Base-by-base conservation (phyloP, 768 basidiomycete species). In the Russula foetens region DNA sequence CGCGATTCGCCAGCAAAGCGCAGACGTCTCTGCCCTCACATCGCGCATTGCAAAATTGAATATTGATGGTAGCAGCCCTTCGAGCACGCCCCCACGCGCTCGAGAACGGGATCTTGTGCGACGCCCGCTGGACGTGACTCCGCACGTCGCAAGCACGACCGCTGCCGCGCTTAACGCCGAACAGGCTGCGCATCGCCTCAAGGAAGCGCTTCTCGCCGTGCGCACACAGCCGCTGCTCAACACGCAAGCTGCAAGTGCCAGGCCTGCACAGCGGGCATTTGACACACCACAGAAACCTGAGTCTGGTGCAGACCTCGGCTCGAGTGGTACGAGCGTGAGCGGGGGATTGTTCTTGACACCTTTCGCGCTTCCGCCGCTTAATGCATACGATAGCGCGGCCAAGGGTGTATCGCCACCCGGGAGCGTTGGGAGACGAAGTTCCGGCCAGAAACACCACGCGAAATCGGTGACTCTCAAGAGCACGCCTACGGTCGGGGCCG, bases 91-190 rank as follows among this genome's bases (percentile, higher is more conserved):
- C 0, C 43, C 66, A 38, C 50, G 51, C 45, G 14, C 33, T 8
- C 56, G 54, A 29, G 56, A 56, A 43, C 56, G 59, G 50, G 62
- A 59, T 17, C 21, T 64, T 23, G 29, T 48, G 31, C 59, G 59
- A 44, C 65, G 63, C 19, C 52, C 62, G 12, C 19, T 44, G 19
- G 59, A 64, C 23, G 64, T 85, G 2, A 84, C 83, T 0, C 84
- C 85, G 0, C 78, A 84, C 64, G 82, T 90, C 41, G 90, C 89
- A 0, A 76, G 79, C 8, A 85, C 84, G 5, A 90, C 90, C 0
- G 88, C 90, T 0, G 88, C 88, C 2, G 90, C 92, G 24, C 75
- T 94, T 49, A 88, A 90, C 60, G 85, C 89, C 0, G 92, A 93
- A 71, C 78, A 87, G 31, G 81, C 86, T 7, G 86, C 86, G 1